These are phyloP conservation scores for Solanum sejunctum DNA, from an alignment of 257 asterid genomes.

Conservation along the genomic window DNA sequence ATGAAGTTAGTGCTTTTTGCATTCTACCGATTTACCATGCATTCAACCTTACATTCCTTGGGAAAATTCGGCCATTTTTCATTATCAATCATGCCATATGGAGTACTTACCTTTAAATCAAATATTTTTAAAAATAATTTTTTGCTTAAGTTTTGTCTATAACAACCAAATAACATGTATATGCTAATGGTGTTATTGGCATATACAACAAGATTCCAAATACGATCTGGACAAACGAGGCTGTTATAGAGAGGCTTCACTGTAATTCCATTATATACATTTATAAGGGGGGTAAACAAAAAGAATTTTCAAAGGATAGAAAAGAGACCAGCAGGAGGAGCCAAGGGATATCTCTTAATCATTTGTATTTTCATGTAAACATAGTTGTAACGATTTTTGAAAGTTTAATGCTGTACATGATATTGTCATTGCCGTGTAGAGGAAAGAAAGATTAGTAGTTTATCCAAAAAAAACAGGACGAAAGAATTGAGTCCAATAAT, in stretches of 20 bases:
- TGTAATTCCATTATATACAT: not conserved
- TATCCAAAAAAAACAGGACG: not conserved
- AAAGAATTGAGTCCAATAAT: not conserved
- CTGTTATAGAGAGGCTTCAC: not conserved
- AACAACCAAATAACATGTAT: not conserved
- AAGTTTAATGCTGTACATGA: not conserved
- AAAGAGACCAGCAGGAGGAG: not conserved
- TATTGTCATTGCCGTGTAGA: not conserved
- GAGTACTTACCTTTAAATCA: not conserved
- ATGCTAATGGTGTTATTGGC: not conserved
- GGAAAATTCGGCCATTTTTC: not conserved
- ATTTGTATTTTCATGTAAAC: not conserved
- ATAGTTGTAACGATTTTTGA: not conserved
- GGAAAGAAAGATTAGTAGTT: not conserved
- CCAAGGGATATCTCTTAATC: not conserved
- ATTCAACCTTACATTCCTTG: not conserved
- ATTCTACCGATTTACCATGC: not conserved
- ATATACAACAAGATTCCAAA: not conserved
- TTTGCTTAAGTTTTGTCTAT: not conserved
- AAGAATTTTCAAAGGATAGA: not conserved
- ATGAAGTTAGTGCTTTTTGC: not conserved
- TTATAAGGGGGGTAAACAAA: not conserved
- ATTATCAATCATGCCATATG: not conserved
- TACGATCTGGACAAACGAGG: not conserved
- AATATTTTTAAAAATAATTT: not conserved